phyloP scores from a whole-genome alignment of 768 basidiomycete species.

The Suillus lakei region DNA sequence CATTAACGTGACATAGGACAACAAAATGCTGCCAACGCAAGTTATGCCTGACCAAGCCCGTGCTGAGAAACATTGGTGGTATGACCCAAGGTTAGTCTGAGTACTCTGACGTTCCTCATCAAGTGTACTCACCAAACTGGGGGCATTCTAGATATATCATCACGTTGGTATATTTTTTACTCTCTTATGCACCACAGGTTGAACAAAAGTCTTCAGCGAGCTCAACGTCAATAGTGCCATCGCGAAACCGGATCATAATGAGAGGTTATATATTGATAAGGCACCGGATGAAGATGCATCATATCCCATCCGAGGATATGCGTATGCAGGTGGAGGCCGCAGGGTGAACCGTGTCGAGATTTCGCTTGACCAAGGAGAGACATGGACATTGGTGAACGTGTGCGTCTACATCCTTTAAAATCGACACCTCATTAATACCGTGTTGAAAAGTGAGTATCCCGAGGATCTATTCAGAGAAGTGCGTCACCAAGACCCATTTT shows the following conservation, averaged over 20 bases:
- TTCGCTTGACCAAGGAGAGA: slow-evolving; percentile 54
- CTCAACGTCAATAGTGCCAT: slow-evolving; percentile 66
- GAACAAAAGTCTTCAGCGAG: slow-evolving; percentile 49
- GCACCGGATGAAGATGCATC: slow-evolving; percentile 9
- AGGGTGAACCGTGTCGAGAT: slow-evolving; percentile 62
- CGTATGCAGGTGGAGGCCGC: slow-evolving; percentile 65
- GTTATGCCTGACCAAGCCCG: slow-evolving; percentile 56
- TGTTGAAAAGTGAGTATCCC: slow-evolving; percentile 42
- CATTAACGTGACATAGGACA: slow-evolving; percentile 41
- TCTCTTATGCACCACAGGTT: slow-evolving; percentile 10
- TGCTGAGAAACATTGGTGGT: slow-evolving; percentile 58
- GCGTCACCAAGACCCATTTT: slow-evolving; percentile 42
- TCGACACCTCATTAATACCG: neutral
- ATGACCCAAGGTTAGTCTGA: slow-evolving; percentile 46
- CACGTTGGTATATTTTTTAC: slow-evolving; percentile 29
- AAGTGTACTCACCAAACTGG: slow-evolving; percentile 1
- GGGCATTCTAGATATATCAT: slow-evolving; percentile 35
- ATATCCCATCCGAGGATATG: slow-evolving; percentile 59
- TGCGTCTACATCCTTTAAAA: slow-evolving; percentile 14
- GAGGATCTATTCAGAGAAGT: slow-evolving; percentile 54
- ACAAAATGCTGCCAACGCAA: slow-evolving; percentile 62
- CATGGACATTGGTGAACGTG: slow-evolving; percentile 53
- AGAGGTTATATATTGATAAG: slow-evolving; percentile 36
- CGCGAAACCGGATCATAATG: slow-evolving; percentile 59
- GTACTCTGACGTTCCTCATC: neutral